A percentile compares a stretch with the other conserved stretches of the same genome.
These are phyloP conservation scores for Leccinum obscurum DNA, from an alignment of 768 basidiomycete species.

Conservation along the genomic window DNA sequence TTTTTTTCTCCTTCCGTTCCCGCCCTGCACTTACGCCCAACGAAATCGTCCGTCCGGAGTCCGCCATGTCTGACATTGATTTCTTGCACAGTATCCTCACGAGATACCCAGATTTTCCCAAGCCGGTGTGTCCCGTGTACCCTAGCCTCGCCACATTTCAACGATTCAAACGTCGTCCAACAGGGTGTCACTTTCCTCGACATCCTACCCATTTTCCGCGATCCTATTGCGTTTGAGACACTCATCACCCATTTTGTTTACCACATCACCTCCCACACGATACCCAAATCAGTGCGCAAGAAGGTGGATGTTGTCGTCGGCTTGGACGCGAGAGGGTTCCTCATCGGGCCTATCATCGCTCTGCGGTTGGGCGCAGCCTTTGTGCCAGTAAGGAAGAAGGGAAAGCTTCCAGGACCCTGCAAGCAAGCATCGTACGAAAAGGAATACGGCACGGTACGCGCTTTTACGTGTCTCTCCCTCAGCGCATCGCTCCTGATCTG, in stretches of 20 bases:
- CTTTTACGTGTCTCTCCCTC: constrained; percentile 8
- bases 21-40: neutral
- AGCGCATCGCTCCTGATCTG: constrained; percentile 3
- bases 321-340: constrained; percentile 94
- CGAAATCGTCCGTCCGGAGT: neutral
- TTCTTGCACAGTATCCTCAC: constrained; percentile 62
- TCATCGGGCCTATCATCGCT: constrained; percentile 91
- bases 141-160: neutral
- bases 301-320: constrained; percentile 94
- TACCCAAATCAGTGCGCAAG: constrained; percentile 54
- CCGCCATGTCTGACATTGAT: constrained; percentile 74
- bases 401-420: constrained; percentile 91
- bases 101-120: constrained; percentile 79
- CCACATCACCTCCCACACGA: constrained; percentile 78
- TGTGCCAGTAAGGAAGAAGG: constrained; percentile 91
- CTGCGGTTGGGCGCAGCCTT: constrained; percentile 90
- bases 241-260: constrained; percentile 87
- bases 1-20: constrained; percentile 6
- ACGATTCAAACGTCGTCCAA: neutral
- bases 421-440: constrained; percentile 78
- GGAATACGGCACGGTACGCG: constrained; percentile 87
- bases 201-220: constrained; percentile 88
- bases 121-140: constrained; percentile 58
- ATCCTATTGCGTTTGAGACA: constrained; percentile 86
- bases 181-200: constrained; percentile 93